Evolutionary conservation across 371 early-diverging fungal species (phyloP), one percentile per base, ranked within the genome.

Genomic region (Dinochytrium kinnereticum): DNA sequence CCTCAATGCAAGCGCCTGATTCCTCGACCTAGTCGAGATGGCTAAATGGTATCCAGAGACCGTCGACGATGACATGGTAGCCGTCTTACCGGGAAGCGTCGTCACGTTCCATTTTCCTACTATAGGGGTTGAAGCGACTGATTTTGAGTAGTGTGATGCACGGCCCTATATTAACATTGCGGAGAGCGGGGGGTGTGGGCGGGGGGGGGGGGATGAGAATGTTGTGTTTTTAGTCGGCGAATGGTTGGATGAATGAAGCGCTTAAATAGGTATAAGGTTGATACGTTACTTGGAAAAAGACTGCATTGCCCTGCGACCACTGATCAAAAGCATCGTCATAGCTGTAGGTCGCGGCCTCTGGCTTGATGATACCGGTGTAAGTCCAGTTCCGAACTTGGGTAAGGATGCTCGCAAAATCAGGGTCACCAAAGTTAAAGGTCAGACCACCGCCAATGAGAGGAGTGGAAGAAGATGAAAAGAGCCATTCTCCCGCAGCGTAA

Each of bases 371-470:
- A 1, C 64, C 64, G 21, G 33, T n/a, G 7, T 24, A 1, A 33
- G 50, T 64, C 71, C 71, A 71, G 26, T 59, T 49, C 19, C 34
- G 5, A 17, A 71, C 50, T 17, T 24, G 2, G 19, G 38, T 17
- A 17, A 71, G 36, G 5, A 71, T 64, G 26, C 1, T 10, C 24
- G 71, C 71, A 17, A 71, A 37, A 13, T 44, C 34, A 2, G 71
- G 61, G 34, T 71, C 71, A 10, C 50, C 24, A 51, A 71, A 71
- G 64, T 71, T 71, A 40, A 71, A 71, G 24, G 49, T 64, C 36
- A n/a, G 31, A 2, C 71, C 71, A 30, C 39, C 19, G 24, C 19
- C 31, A n/a, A 71, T 50, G 17, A 71, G 51, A 15, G 71, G 71
- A 2, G 2, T 39, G 49, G 5, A 31, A 3, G 71, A 59, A 2